phyloP scores from a whole-genome alignment of 2,329 filamentous ascomycete genomes.

The Neofusicoccum umdonicola region DNA sequence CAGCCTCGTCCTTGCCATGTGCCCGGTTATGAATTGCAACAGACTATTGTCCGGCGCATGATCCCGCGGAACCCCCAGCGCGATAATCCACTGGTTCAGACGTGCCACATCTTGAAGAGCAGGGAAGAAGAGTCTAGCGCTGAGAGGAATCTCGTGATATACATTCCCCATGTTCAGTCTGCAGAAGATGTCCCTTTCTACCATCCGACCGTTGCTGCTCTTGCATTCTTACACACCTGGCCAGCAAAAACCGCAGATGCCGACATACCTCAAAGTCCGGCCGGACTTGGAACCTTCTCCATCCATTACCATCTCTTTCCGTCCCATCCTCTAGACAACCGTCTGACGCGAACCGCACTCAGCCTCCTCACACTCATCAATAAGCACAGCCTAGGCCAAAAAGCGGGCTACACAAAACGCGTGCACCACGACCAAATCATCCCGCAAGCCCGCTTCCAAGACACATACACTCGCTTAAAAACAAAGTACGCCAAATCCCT shows the following conservation, averaged over 20 bases:
- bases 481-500: slow-evolving; percentile 70
- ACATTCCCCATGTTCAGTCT: slow-evolving; percentile 68
- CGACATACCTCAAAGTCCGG: slow-evolving; percentile 11
- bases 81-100: slow-evolving; percentile 76
- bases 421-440: slow-evolving; percentile 81
- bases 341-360: slow-evolving; percentile 65
- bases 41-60: slow-evolving; percentile 70
- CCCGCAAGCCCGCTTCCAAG: slow-evolving; percentile 72
- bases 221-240: slow-evolving; percentile 76
- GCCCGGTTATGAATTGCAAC: slow-evolving; percentile 48
- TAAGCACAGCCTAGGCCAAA: slow-evolving; percentile 69
- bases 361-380: slow-evolving; percentile 66
- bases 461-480: slow-evolving; percentile 80
- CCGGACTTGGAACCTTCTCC: slow-evolving; percentile 41
- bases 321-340: slow-evolving; percentile 41
- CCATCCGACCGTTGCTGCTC: slow-evolving; percentile 71
- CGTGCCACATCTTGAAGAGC: slow-evolving; percentile 66
- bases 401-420: slow-evolving; percentile 71
- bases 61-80: slow-evolving; percentile 78
- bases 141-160: slow-evolving; percentile 63
- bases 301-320: slow-evolving; percentile 53
- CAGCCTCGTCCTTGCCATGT: slow-evolving; percentile 24
- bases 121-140: slow-evolving; percentile 17
- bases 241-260: slow-evolving; percentile 23
- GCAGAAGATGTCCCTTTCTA: slow-evolving; percentile 76